Evolutionary conservation across 2,329 filamentous ascomycete genomes (phyloP), one percentile per base, ranked within the genome.

Genomic region (Drechmeria coniospora): DNA sequence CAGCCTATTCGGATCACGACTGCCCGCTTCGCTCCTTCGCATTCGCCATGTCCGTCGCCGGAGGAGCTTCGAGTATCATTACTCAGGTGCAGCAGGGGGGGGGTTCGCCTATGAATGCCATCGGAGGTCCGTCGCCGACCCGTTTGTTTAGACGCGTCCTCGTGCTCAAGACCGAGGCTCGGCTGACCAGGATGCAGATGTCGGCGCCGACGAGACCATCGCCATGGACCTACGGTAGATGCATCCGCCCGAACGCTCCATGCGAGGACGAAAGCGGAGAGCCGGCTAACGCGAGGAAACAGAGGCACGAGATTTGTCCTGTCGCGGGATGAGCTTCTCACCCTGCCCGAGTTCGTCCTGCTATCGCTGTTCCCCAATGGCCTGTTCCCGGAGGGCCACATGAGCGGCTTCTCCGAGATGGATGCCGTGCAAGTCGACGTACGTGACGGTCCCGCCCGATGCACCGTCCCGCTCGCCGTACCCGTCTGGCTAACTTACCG

Each of bases 351-450:
- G 60, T 98, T 98, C 46, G 90, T 98, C 25, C 68, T 98, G 24
- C 64, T 98, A 22, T 98, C 90, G n/a, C 66, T 98, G 22, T 98
- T 98, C 45, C 90, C 90, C 21, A 98, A 98, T 50, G 90, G 90
- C n/a, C 68, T 98, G 15, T 84, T 98, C 36, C 90, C 90, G 5
- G 90, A 98, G 53, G 86, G 87, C 11, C 87, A 95, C 47, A 81
- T 92, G 74, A 90, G 82, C 47, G 79, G 81, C 28, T 92, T 87
- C 51, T 73, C 84, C 37, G 90, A 95, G 43, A 80, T 80, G 40
- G 87, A 95, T 52, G 80, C 92, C 35, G 92, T 95, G 44, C 84
- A 90, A 53, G 87, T 98, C 47, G 90, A 98, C 66, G 90, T 98
- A 66, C 65, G 83, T 74, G n/a, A 10, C 13, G 8, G 9, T 20